A percentile compares a stretch with the other conserved stretches of the same genome.
phyloP scores from a whole-genome alignment of 257 asterid genomes.

The Solanum etuberosum region DNA sequence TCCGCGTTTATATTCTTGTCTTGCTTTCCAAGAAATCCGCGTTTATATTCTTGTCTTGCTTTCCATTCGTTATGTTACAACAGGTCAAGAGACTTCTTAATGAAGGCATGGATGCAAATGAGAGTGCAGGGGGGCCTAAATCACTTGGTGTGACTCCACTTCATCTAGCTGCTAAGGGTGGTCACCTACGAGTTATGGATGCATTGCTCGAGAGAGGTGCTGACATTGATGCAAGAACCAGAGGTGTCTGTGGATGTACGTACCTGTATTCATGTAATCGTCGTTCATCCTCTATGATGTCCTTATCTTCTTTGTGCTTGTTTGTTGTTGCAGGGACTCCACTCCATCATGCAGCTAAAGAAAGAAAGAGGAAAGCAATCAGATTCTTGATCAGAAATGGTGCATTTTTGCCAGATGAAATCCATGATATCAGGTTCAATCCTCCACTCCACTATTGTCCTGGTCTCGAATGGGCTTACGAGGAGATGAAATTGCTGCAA shows the following conservation, averaged over 20 bases:
- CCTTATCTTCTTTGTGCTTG: not conserved
- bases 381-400: slow-evolving; percentile 73
- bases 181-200: slow-evolving; percentile 85
- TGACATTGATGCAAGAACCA: slow-evolving; percentile 87
- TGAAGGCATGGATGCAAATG: slow-evolving; percentile 83
- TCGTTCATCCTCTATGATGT: not conserved
- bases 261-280: not conserved
- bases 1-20: not conserved
- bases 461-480: slow-evolving; percentile 96
- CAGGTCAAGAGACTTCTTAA: slow-evolving; percentile 79
- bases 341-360: slow-evolving; percentile 94
- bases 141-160: slow-evolving; percentile 91
- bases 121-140: slow-evolving; percentile 85
- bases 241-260: slow-evolving; percentile 90
- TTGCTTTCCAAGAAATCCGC: not conserved
- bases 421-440: slow-evolving; percentile 84
- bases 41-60: not conserved
- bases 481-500: slow-evolving; percentile 65
- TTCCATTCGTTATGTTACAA: not conserved
- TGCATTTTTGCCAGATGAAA: slow-evolving; percentile 84
- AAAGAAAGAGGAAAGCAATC: slow-evolving; percentile 74
- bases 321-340: slow-evolving; percentile 73
- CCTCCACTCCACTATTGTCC: slow-evolving; percentile 94
- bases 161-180: slow-evolving; percentile 98
- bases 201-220: slow-evolving; percentile 82